Base-by-base conservation (phyloP, 2,329 filamentous ascomycete species). In the Tolypocladium inflatum region DNA sequence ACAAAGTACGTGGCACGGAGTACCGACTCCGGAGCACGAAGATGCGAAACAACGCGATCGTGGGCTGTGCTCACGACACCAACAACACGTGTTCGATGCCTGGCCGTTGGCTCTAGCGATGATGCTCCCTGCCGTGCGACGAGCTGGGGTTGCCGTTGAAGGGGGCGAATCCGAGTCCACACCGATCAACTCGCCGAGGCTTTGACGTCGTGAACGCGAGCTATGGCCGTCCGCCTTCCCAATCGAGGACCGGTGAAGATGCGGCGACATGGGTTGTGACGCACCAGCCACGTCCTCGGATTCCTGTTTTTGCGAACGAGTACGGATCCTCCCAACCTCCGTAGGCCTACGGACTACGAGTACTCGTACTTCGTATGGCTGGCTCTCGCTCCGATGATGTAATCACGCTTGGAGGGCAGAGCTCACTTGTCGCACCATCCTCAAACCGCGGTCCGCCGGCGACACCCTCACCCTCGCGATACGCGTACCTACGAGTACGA, bases 221-320 rank as follows among this genome's bases (percentile, higher is more conserved):
- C 53, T 21, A 19, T 50, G 48, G 48, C 30, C 48, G 26, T 33
- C 33, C 59, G 66, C 66, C 65, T 67, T 67, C 67, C 67, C 61
- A 65, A 67, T 69, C 55, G 59, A 70, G 67, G 64, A 71, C 68
- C 68, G 68, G 69, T 68, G 62, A 70, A 65, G 55, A 64, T 57
- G 60, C 33, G 59, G 61, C 57, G 58, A 61, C 59, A 63, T 61
- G 64, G 63, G 51, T 53, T n/a, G 8, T 23, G 26, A 51, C 48
- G 48, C 48, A 51, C 48, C 48, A 19, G 17, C 30, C 17, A 17
- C 17, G 26, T 17, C 17, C 48, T 17, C 26, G n/a, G 15, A n/a
- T 26, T 33, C 48, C 26, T 33, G 7, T 10, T 11, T 19, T n/a
- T n/a, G 45, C 15, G 30, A n/a, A 7, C 26, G 45, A 48, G 26